phyloP scores from a whole-genome alignment of 805 yeast species.

The Cyberlindnera misumaiensis region DNA sequence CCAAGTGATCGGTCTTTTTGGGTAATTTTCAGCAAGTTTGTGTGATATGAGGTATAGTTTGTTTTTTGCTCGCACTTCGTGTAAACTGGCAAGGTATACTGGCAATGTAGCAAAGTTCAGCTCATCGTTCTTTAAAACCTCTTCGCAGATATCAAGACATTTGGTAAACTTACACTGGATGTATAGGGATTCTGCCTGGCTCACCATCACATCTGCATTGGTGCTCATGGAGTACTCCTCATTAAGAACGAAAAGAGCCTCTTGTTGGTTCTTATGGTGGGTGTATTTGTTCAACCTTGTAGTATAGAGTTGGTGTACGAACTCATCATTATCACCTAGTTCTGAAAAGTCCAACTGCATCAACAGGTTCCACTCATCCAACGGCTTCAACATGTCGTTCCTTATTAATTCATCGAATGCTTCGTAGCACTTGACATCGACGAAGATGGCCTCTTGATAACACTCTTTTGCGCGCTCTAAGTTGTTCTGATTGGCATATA shows the following conservation, averaged over 20 bases:
- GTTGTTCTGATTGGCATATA: slow-evolving; percentile 76
- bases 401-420: slow-evolving; percentile 77
- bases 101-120: slow-evolving; percentile 70
- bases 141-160: slow-evolving; percentile 70
- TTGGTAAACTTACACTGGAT: slow-evolving; percentile 73
- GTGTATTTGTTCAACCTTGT: slow-evolving; percentile 69
- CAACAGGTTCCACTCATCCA: slow-evolving; percentile 81
- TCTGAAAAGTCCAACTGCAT: slow-evolving; percentile 58
- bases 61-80: slow-evolving; percentile 78
- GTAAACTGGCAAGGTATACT: slow-evolving; percentile 72
- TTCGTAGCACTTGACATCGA: slow-evolving; percentile 89
- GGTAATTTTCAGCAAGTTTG: slow-evolving; percentile 76
- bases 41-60: slow-evolving; percentile 77
- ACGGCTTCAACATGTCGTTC: slow-evolving; percentile 70
- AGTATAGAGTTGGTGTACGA: slow-evolving; percentile 70
- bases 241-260: slow-evolving; percentile 55
- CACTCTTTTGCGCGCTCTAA: slow-evolving; percentile 83
- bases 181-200: slow-evolving; percentile 63
- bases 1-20: slow-evolving; percentile 82
- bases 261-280: slow-evolving; percentile 50
- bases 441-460: slow-evolving; percentile 76
- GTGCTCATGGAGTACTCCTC: slow-evolving; percentile 68
- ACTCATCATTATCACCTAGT: slow-evolving; percentile 73
- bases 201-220: slow-evolving; percentile 62
- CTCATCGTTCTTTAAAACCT: slow-evolving; percentile 46